A percentile compares a stretch with the other conserved stretches of the same genome.
phyloP scores from a whole-genome alignment of 2,329 filamentous ascomycete genomes.

The Paecilomyces fulvus region DNA sequence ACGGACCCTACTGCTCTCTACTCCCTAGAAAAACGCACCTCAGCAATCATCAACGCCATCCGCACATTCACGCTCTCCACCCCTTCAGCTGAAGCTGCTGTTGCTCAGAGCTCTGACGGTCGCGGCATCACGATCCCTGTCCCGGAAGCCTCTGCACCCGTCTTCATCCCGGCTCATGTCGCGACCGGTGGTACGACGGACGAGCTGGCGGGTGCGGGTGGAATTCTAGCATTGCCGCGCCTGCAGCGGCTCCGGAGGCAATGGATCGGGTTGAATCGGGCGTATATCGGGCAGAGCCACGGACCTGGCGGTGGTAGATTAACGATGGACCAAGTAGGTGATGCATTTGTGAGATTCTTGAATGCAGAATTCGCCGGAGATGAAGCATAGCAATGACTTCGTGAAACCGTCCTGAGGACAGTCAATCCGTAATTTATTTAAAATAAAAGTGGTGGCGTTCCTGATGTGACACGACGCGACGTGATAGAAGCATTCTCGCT shows the following conservation, averaged over 20 bases:
- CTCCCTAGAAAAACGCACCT: slow-evolving; percentile 35
- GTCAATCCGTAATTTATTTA: no score
- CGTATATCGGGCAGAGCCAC: slow-evolving; percentile 29
- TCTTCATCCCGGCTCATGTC: slow-evolving; percentile 32
- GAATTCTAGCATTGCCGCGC: slow-evolving; percentile 32
- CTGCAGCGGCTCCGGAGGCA: slow-evolving; percentile 37
- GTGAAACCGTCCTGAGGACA: no score
- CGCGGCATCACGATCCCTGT: slow-evolving; percentile 28
- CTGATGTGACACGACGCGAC: not conserved
- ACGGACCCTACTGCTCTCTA: slow-evolving; percentile 36
- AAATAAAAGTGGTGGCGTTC: not conserved
- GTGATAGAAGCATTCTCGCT: not conserved
- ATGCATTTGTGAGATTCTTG: slow-evolving; percentile 40
- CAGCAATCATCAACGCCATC: slow-evolving; percentile 33
- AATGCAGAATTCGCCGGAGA: slow-evolving; percentile 35
- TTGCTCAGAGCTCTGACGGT: slow-evolving; percentile 18
- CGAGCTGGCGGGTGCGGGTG: slow-evolving; percentile 33
- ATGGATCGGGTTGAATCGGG: slow-evolving; percentile 39
- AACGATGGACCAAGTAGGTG: slow-evolving; percentile 26
- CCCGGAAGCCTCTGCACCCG: slow-evolving; percentile 18
- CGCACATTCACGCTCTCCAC: slow-evolving; percentile 31
- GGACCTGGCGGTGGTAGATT: slow-evolving; percentile 25
- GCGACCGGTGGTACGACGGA: slow-evolving; percentile 31
- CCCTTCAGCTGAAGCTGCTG: slow-evolving; percentile 28
- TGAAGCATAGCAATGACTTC: slow-evolving; percentile 2